Percentiles rank a stretch among this genome's conserved stretches.
Conservation (phyloP, 1,284 basidiomycete species). For the Tilletia caries region DNA sequence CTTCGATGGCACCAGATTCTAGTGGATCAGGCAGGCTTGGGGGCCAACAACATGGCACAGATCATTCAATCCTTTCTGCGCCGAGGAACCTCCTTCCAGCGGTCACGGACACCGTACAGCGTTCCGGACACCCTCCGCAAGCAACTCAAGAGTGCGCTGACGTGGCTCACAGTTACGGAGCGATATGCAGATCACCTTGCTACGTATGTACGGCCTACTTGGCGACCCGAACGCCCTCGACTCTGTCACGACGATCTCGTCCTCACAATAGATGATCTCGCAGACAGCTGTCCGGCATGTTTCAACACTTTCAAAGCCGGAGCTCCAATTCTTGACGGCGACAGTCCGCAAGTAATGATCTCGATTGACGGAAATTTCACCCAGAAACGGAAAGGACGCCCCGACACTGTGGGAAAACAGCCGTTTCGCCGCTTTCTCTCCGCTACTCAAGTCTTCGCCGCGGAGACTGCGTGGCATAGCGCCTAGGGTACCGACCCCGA, state of each 20-base stretch:
- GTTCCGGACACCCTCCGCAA: not conserved
- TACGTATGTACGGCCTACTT: not conserved
- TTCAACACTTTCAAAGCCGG: not conserved
- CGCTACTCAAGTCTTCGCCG: not conserved
- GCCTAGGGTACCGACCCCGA: not conserved
- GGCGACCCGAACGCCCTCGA: not conserved
- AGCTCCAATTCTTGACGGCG: not conserved
- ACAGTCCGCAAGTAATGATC: not conserved
- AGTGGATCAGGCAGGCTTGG: not conserved
- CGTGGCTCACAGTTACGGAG: not conserved
- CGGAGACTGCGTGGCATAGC: not conserved
- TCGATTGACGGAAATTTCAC: not conserved
- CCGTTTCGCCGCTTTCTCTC: slow-evolving; percentile 1
- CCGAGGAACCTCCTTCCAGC: not conserved
- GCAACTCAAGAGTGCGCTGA: not conserved
- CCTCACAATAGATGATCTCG: not conserved
- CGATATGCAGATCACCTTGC: not conserved
- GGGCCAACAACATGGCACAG: not conserved
- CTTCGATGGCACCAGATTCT: not conserved
- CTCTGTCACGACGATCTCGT: not conserved
- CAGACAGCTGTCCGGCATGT: not conserved
- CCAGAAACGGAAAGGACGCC: not conserved
- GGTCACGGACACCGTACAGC: too few relatives aligned
- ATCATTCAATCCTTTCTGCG: not conserved
- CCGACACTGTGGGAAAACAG: not conserved